These are phyloP conservation scores for Fusarium piperis DNA, from an alignment of 2,329 filamentous ascomycete species.

Conservation along the genomic window DNA sequence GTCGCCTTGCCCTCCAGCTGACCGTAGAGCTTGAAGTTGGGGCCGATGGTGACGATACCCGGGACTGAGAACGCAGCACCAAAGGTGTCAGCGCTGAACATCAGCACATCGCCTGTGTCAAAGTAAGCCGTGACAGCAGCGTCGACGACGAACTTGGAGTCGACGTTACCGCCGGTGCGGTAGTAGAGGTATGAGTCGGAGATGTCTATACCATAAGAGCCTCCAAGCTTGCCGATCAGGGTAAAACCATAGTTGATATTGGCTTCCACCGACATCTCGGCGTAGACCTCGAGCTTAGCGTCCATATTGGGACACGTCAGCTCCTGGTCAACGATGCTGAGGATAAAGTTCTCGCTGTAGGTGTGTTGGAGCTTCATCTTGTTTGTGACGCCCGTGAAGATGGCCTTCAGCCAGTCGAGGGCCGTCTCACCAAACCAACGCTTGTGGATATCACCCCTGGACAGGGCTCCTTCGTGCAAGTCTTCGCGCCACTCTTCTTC, in stretches of 20 bases:
- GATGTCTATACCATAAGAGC: slow-evolving; percentile 33
- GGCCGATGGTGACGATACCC: slow-evolving; percentile 45
- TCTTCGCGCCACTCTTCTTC: slow-evolving; percentile 52
- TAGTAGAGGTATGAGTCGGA: slow-evolving; percentile 40
- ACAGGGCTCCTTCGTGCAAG: slow-evolving; percentile 41
- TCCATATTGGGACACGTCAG: slow-evolving; percentile 32
- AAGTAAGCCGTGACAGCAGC: slow-evolving; percentile 26
- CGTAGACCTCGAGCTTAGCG: slow-evolving; percentile 26
- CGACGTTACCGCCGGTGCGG: slow-evolving; percentile 39
- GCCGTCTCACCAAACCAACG: slow-evolving; percentile 48
- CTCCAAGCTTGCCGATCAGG: slow-evolving; percentile 35
- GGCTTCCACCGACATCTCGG: slow-evolving; percentile 32
- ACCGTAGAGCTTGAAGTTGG: slow-evolving; percentile 40
- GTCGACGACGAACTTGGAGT: slow-evolving; percentile 40
- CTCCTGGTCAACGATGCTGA: slow-evolving; percentile 38
- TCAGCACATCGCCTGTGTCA: slow-evolving; percentile 32
- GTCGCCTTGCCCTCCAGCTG: slow-evolving; percentile 33
- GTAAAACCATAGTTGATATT: slow-evolving; percentile 44
- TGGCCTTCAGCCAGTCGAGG: slow-evolving; percentile 43
- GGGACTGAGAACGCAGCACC: slow-evolving; percentile 44
- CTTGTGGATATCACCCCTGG: slow-evolving; percentile 45
- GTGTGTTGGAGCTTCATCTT: slow-evolving; percentile 39
- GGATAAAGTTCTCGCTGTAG: slow-evolving; percentile 36
- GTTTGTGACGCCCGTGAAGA: slow-evolving; percentile 25
- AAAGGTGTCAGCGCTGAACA: slow-evolving; percentile 39